Evolutionary conservation across 2,329 filamentous ascomycete genomes (phyloP).

Genomic region (Fusarium tuaranense): DNA sequence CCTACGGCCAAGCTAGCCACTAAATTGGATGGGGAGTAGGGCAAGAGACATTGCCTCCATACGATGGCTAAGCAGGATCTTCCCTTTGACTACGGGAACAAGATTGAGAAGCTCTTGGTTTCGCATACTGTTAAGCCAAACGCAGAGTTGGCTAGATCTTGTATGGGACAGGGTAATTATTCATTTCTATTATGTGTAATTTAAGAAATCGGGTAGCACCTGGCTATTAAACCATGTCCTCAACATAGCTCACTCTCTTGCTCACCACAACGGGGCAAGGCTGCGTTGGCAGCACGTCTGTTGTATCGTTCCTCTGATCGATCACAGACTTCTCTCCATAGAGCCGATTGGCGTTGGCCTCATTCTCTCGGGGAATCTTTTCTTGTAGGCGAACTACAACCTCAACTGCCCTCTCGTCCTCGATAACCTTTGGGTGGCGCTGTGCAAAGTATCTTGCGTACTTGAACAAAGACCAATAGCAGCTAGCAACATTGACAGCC

Average conservation of each 20-base stretch:
- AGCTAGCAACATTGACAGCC: constrained; percentile 11
- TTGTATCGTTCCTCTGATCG: not conserved
- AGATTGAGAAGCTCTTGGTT: not conserved
- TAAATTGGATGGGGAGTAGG: not conserved
- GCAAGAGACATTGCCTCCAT: not conserved
- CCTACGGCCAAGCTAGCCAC: not conserved
- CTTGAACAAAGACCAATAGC: constrained; percentile 23
- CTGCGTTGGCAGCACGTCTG: not conserved
- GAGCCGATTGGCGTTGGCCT: not conserved
- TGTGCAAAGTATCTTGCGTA: constrained; percentile 22
- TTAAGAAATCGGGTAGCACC: not conserved
- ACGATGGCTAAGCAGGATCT: not conserved
- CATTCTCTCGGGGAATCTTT: not conserved
- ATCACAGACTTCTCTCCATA: not conserved
- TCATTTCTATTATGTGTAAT: not conserved
- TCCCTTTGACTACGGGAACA: not conserved
- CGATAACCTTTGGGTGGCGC: constrained; percentile 17
- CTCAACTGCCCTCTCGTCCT: constrained; percentile 19
- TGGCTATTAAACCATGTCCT: not conserved
- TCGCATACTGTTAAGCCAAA: not conserved
- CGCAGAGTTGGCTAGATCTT: not conserved
- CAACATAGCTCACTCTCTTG: not conserved
- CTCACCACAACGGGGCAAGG: not conserved
- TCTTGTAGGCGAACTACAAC: constrained; percentile 17
- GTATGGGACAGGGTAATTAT: not conserved